phyloP scores from a whole-genome alignment of 2,329 filamentous ascomycete species.

The Alternaria arborescens region DNA sequence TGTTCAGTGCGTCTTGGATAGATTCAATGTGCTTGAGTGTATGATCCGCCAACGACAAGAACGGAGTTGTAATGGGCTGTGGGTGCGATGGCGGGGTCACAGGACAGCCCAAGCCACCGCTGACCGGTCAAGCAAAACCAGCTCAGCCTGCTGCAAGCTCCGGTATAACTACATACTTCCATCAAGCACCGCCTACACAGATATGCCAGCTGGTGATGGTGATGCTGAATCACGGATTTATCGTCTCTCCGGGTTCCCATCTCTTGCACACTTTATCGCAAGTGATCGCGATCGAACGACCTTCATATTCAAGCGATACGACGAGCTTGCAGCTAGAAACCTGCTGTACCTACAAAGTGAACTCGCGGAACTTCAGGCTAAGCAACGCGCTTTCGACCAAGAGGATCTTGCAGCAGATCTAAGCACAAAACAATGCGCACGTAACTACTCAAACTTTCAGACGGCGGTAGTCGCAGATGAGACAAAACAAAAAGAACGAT shows the following conservation, averaged over 20 bases:
- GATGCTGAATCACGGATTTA: slow-evolving; percentile 3
- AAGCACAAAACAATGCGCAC: slow-evolving; percentile 15
- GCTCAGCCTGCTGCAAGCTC: not conserved
- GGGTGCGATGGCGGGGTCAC: not conserved
- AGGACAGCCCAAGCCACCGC: not conserved
- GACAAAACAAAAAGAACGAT: not conserved
- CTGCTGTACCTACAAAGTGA: not conserved
- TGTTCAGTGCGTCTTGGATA: too few species aligned
- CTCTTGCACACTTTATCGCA: slow-evolving; percentile 28
- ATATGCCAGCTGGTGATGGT: not conserved
- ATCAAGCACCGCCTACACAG: too few species aligned
- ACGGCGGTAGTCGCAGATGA: not conserved
- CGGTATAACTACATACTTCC: not conserved
- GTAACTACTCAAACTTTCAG: slow-evolving; percentile 11
- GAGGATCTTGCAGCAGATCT: not conserved
- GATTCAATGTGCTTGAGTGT: too few species aligned
- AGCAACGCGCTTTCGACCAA: not conserved
- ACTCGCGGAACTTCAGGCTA: not conserved
- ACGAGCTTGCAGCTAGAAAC: not conserved
- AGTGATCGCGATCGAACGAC: slow-evolving; percentile 23
- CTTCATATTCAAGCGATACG: slow-evolving; percentile 26
- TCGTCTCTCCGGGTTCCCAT: slow-evolving; percentile 21
- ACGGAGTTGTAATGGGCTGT: not conserved
- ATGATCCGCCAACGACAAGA: too few species aligned
- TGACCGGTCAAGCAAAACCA: not conserved